Evolutionary conservation across 2,329 filamentous ascomycete genomes (phyloP), one percentile per base, ranked within the genome.

Genomic region (Chrysoporthe austroafricana): DNA sequence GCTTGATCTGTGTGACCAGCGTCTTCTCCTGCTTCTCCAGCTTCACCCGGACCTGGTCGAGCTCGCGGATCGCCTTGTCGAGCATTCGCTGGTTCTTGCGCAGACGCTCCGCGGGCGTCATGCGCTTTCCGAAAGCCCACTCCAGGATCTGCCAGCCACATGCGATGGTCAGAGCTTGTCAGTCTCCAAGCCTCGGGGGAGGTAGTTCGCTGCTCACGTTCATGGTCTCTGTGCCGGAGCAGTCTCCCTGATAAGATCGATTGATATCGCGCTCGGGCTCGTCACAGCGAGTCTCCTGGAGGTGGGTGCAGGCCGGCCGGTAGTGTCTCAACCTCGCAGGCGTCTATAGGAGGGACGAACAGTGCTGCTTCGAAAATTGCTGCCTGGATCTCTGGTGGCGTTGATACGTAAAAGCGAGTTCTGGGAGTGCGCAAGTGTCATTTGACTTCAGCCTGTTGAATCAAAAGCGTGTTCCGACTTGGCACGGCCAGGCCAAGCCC

Each of bases 21-120:
- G 97, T 97, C 88, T 97, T 98, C 84, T 99, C 96, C 79, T 99
- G 96, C 77, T 97, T 97, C 83, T 99, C 96, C 43, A 99, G 85
- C 83, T 99, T 99, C 72, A 94, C 90, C 67, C 96, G 88, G 79
- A 97, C 95, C 71, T 97, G 91, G 77, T 99, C 96, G 64, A 99
- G 88, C 79, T 99, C 96, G 73, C 96, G 90, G 76, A 98, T 96
- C 13, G 96, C 97, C 84, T 97, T 97, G 81, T 99, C 96, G 71
- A 99, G 90, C 73, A 96, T 94, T 74, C 96, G 89, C 82, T 98
- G 96, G 80, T 99, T 97, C 85, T 95, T 95, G 79, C 92, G 90
- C 79, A 95, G 85, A 79, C 92, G 91, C 86, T 96, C 92, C 34
- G 94, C 93, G 4, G 96, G 95, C 85, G 96, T 99, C 88, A 98